These are phyloP conservation scores for Penicillium odoratum DNA, from an alignment of 495 filamentous ascomycete genomes.

Conservation along the genomic window DNA sequence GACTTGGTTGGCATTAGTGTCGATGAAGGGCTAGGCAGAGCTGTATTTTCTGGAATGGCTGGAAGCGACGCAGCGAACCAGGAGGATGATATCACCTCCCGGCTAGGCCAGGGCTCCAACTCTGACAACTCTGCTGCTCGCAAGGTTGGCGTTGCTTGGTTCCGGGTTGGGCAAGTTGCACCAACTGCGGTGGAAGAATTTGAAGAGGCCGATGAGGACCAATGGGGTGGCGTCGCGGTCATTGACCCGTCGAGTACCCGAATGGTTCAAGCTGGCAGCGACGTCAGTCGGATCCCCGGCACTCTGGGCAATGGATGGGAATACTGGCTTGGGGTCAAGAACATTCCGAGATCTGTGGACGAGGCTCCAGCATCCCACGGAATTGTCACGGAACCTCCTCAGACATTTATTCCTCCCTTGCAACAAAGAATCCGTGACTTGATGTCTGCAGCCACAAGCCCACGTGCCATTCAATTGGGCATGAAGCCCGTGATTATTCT, in stretches of 20 bases:
- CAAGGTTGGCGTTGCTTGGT: conserved; percentile 78
- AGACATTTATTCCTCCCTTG: conserved; percentile 61
- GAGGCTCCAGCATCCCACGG: conserved; percentile 42
- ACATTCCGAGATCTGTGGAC: conserved; percentile 45
- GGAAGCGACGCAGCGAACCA: conserved; percentile 55
- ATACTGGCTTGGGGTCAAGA: conserved; percentile 77
- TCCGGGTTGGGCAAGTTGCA: conserved; percentile 74
- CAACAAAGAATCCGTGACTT: conserved; percentile 80
- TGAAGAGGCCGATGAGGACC: conserved; percentile 59
- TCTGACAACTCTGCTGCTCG: conserved; percentile 26
- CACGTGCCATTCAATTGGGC: conserved; percentile 78
- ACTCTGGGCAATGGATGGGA: conserved; percentile 75
- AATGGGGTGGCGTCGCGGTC: conserved; percentile 80
- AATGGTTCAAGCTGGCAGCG: conserved; percentile 84
- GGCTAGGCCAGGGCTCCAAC: conserved; percentile 41
- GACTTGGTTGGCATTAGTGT: conserved; percentile 86
- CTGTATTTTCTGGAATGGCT: conserved; percentile 63
- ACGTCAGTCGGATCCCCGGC: conserved; percentile 73
- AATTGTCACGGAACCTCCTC: conserved; percentile 45
- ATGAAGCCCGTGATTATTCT: conserved; percentile 88
- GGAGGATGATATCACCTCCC: conserved; percentile 61
- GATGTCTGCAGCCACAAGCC: conserved; percentile 83
- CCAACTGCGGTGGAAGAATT: conserved; percentile 54
- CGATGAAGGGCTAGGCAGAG: conserved; percentile 75
- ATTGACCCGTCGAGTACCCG: conserved; percentile 82